Evolutionary conservation across 169 alveolate species (phyloP), one percentile per base, ranked within the genome.

Genomic region (Plasmodium billcollinsi): DNA sequence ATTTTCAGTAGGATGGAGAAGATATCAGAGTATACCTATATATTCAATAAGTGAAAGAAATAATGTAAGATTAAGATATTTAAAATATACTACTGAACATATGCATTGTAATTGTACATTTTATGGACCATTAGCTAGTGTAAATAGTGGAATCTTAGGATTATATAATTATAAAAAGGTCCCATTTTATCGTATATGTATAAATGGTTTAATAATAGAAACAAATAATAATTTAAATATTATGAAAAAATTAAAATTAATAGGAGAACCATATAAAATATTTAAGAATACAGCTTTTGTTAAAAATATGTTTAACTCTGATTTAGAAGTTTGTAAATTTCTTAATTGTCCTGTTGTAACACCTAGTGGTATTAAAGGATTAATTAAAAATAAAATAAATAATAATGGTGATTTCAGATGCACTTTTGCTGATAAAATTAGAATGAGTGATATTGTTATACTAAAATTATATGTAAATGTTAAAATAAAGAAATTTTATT

Each of bases 1-100:
- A 6, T 94, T 98, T 90, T 97, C 99, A 20, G 96, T 98, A n/a
- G 99, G 99, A 1, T 99, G 99, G 99, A 94, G 99, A 52, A 96
- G 99, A 65, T 99, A 98, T 92, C 99, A 99, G 92, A 96, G 99
- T n/a, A 88, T 99, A 15, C 99, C 99, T 4, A 88, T 97, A 7
- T 98, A 93, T 88, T 97, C 99, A 74, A 95, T 98, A 54, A 98
- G 98, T 89, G 99, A 99, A 91, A 94, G 98, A 69, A 97, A 97
- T 91, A 96, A 96, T 69, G 96, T 96, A 15, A 93, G 96, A 49
- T 73, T 78, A 18, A 73, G 93, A 73, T 93, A 70, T 88, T 74
- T 91, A 39, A 94, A 98, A 94, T 99, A 99, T 92, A 98, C 99
- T 20, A 99, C 99, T 26, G 98, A 97, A 94, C 99, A 98, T 92